These are phyloP conservation scores for Melampsora larici-populina DNA, from an alignment of 1,284 basidiomycete genomes.

Conservation along the genomic window DNA sequence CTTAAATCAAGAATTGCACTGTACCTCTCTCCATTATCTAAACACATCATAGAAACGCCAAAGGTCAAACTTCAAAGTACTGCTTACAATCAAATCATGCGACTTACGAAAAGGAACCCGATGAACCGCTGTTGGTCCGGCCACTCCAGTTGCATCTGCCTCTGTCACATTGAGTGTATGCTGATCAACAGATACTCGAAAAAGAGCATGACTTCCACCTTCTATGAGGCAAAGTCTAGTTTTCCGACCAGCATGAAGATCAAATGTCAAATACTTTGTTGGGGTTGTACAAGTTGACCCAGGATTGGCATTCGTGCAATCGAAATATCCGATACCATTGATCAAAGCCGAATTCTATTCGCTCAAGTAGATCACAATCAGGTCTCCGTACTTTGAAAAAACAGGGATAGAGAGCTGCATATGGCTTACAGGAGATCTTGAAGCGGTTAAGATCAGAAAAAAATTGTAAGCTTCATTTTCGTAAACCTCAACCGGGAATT, in stretches of 20 bases:
- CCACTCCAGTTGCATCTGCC: conserved; percentile 12
- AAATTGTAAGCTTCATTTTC: not conserved
- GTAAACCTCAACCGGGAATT: conserved; percentile 56
- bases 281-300: not conserved
- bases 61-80: not conserved
- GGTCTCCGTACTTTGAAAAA: no score
- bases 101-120: conserved; percentile 7
- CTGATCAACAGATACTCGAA: conserved; percentile 6
- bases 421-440: not conserved
- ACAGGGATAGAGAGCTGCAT: no score
- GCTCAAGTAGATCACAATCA: no score
- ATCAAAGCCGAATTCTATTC: conserved; percentile 1
- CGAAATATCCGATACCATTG: conserved; percentile 17
- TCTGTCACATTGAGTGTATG: conserved; percentile 10
- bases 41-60: not conserved
- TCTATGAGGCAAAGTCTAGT: not conserved
- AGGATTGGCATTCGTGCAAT: not conserved
- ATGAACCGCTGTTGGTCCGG: not conserved
- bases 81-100: not conserved
- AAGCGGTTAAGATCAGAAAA: not conserved
- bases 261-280: not conserved
- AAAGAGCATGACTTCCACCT: not conserved
- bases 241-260: not conserved
- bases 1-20: conserved; percentile 20
- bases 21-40: conserved; percentile 36